Base-by-base conservation (phyloP, 2,329 filamentous ascomycete genomes). In the Amphichorda felina region DNA sequence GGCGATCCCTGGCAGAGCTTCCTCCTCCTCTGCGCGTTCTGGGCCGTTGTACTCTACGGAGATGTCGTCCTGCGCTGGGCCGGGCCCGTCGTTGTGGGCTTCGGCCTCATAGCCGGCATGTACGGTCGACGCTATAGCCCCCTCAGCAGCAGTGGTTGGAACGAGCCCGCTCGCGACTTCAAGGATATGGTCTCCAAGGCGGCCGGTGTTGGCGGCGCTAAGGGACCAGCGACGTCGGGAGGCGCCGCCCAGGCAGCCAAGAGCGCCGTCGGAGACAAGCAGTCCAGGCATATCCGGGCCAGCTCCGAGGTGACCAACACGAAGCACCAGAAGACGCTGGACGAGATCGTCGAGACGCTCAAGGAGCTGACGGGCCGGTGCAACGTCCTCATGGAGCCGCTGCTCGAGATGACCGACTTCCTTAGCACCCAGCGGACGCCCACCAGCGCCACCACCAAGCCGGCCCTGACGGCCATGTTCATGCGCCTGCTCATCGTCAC, bases 1-100 rank as follows among this genome's bases (percentile, higher is more conserved):
- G 82, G 75, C 27, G 91, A 98, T 54, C 79, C 88, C 0, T 98
- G 89, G 89, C 87, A 96, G 66, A 95, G 88, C 66, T 98, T 96
- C 52, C 66, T 98, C 41, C 57, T 98, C 22, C 70, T 98, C 3
- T 79, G 79, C 14, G 70, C 64, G 22, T 98, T 94, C 53, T 98
- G 91, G 91, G 82, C 78, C 4, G 60, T 79, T 9, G 80, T 85
- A 11, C 68, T 95, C 15, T 96, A 96, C 54, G 88, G 87, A 33
- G 87, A 93, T 62, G 64, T 74, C 15, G 66, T 94, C n/a, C 67
- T 94, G 44, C 73, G 82, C 45, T 81, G 78, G 58, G 81, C 82
- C 1, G 91, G 88, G 0, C 91, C 91, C 3, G 68, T 96, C 34
- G 70, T 94, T 9, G 68, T 93, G 9, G 86, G 94, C 15, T 55